A percentile compares a stretch with the other conserved stretches of the same genome.
phyloP scores from a whole-genome alignment of 352 stramenopile species.

The Blastocystis sp. region DNA sequence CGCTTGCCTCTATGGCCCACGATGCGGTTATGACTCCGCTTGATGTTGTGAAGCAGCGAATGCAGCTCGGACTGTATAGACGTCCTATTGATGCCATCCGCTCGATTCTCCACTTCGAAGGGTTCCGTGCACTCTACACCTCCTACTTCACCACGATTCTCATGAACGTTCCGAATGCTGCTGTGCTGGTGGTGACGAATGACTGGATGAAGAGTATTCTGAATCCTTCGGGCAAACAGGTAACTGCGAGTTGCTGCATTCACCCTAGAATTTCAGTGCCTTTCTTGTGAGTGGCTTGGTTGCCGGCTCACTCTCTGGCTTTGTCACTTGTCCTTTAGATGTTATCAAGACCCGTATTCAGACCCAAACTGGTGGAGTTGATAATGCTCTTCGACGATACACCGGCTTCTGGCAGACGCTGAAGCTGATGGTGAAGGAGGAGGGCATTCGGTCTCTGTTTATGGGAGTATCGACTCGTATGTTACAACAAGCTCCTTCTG shows the following conservation, averaged over 20 bases:
- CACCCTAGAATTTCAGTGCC: constrained; percentile 73
- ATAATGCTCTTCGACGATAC: background rate
- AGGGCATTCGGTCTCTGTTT: constrained; percentile 84
- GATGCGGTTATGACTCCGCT: constrained; percentile 96
- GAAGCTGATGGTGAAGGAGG: constrained; percentile 67
- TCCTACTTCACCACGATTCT: constrained; percentile 92
- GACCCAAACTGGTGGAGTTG: constrained; percentile 71
- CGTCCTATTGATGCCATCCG: constrained; percentile 81
- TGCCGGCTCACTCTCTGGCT: constrained; percentile 82
- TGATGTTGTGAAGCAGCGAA: constrained; percentile 95
- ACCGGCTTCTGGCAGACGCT: constrained; percentile 45
- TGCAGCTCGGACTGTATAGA: constrained; percentile 95
- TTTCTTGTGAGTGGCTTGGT: constrained; percentile 84
- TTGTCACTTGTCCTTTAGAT: constrained; percentile 90
- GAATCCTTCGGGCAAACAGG: constrained; percentile 64
- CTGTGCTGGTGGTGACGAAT: constrained; percentile 94
- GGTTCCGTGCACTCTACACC: constrained; percentile 75
- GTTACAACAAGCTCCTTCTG: constrained; percentile 89
- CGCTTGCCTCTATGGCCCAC: constrained; percentile 86
- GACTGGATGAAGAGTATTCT: constrained; percentile 88
- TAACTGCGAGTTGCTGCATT: background rate
- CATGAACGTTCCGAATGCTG: constrained; percentile 96
- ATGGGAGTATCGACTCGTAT: constrained; percentile 84
- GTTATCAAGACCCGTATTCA: constrained; percentile 94
- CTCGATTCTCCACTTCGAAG: constrained; percentile 69